Evolutionary conservation across 345 rosid species (phyloP).

Genomic region (Lepidium africanum): DNA sequence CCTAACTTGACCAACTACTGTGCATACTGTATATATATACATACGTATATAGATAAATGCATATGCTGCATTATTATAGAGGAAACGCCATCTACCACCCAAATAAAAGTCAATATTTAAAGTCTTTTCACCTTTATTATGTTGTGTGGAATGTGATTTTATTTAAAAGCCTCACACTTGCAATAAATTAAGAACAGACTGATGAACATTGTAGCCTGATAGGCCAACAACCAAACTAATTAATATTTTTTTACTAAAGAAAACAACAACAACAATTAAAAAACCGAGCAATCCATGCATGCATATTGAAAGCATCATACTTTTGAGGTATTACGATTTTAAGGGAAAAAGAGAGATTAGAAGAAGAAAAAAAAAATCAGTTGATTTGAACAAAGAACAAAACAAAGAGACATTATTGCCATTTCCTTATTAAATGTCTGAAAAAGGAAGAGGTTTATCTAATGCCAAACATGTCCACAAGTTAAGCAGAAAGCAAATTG

Average conservation of each 20-base stretch:
- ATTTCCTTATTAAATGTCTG: neutral
- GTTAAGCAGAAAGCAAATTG: neutral
- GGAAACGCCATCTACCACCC: neutral
- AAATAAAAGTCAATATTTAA: neutral
- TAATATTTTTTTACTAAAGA: neutral
- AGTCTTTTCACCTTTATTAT: neutral
- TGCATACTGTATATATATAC: too few relatives aligned
- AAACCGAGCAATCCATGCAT: slow-evolving; percentile 21
- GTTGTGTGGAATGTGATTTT: neutral
- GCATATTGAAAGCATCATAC: neutral
- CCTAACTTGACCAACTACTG: slow-evolving; percentile 25
- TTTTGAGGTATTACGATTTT: neutral
- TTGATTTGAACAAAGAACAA: neutral
- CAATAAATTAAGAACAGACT: neutral
- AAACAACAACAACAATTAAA: neutral
- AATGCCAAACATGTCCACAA: neutral
- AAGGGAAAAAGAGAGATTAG: neutral
- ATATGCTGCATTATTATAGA: slow-evolving; percentile 2
- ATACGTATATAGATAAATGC: neutral
- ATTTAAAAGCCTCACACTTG: neutral
- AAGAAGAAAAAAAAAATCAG: neutral
- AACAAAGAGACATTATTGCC: neutral
- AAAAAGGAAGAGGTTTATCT: neutral
- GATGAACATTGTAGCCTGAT: slow-evolving; percentile 17
- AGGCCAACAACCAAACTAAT: slow-evolving; percentile 26